Evolutionary conservation across 2,329 filamentous ascomycete species (phyloP).

Genomic region (Neofusicoccum laricinum): DNA sequence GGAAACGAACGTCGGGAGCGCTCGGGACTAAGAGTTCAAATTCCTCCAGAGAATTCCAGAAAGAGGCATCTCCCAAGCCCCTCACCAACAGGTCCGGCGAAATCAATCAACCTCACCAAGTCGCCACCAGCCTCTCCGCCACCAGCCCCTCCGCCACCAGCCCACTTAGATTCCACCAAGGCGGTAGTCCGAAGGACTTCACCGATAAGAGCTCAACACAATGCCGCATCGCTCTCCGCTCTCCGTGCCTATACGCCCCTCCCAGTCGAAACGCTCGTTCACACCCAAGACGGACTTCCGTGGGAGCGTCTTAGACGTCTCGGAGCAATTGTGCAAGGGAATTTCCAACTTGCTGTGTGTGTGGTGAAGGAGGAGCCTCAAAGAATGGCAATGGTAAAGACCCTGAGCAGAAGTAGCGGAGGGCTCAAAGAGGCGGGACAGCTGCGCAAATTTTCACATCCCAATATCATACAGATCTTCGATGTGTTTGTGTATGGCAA

Average conservation of each 20-base stretch:
- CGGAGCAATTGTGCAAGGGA: not conserved
- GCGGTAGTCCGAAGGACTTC: not conserved
- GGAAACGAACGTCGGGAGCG: not conserved
- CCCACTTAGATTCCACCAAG: not conserved
- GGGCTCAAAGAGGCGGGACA: not conserved
- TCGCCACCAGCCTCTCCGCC: no score
- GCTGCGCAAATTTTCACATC: constrained; percentile 16
- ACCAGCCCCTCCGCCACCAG: not conserved
- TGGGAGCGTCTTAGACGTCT: not conserved
- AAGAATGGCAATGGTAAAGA: not conserved
- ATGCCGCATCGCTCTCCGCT: no score
- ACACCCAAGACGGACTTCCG: not conserved
- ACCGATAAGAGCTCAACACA: no score
- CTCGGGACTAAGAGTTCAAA: not conserved
- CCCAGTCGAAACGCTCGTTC: not conserved
- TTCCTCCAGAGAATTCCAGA: not conserved
- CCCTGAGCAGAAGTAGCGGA: no score
- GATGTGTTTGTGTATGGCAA: constrained; percentile 8
- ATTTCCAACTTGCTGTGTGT: not conserved
- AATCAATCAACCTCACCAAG: not conserved
- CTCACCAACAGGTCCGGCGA: not conserved
- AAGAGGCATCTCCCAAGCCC: not conserved
- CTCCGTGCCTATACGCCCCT: no score
- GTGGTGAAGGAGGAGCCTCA: not conserved
- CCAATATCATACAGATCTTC: constrained; percentile 8